These are phyloP conservation scores for Selenicereus undatus DNA, from an alignment of 148 eudicot species.

Conservation along the genomic window DNA sequence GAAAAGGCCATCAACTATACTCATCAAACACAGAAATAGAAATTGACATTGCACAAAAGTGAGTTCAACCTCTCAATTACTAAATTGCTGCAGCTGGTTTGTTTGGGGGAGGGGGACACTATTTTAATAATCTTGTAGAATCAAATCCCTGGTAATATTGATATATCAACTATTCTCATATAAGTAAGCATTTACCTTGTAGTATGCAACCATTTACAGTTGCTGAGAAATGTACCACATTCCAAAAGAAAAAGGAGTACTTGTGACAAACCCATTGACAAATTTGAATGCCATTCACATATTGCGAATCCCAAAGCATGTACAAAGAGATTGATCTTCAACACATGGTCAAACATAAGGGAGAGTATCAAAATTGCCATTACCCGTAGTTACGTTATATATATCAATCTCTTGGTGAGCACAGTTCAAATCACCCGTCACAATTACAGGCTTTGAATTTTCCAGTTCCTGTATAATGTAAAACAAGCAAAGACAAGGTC, in stretches of 20 bases:
- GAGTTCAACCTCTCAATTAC: no score
- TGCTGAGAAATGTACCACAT: neutral
- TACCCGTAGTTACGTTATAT: conserved; percentile 80
- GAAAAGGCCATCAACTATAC: no score
- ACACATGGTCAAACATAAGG: neutral
- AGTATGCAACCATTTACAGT: no score
- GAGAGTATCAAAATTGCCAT: neutral
- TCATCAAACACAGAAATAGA: no score
- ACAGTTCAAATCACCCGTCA: conserved; percentile 91
- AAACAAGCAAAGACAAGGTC: conserved; percentile 3
- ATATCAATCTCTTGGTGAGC: conserved; percentile 98
- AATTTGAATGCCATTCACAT: neutral
- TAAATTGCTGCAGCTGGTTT: no score
- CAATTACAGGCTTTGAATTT: conserved; percentile 96
- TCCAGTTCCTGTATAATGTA: conserved; percentile 51
- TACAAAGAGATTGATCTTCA: neutral
- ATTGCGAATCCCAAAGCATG: neutral
- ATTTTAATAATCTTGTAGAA: no score
- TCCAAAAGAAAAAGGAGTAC: no score
- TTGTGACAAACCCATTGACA: neutral
- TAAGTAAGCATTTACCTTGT: no score
- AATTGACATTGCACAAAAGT: no score
- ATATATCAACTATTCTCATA: no score
- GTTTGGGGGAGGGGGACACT: no score
- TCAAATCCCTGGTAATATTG: no score